These are phyloP conservation scores for Ascochyta lentis DNA, from an alignment of 2,329 filamentous ascomycete genomes.

Conservation along the genomic window DNA sequence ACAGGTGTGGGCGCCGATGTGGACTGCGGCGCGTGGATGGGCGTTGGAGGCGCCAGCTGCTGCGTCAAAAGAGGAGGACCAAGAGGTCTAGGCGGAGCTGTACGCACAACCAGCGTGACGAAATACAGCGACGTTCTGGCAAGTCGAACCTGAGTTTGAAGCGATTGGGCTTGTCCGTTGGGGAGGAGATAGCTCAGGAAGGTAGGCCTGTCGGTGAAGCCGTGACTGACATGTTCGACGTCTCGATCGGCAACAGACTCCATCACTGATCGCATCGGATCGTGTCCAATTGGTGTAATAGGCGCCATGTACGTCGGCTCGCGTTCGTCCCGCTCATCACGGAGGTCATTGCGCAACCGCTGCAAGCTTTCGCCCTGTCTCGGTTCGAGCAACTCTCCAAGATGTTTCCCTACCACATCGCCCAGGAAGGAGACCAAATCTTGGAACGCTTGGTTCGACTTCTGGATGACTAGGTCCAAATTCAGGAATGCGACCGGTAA, in stretches of 20 bases:
- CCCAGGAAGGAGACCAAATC: constrained; percentile 50
- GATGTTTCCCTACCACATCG: constrained; percentile 48
- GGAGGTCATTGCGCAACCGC: constrained; percentile 53
- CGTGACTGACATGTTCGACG: constrained; percentile 53
- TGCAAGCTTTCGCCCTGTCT: constrained; percentile 53
- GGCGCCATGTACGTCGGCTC: constrained; percentile 60
- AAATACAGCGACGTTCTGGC: constrained; percentile 57
- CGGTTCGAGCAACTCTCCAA: constrained; percentile 54
- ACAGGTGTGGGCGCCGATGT: constrained; percentile 38
- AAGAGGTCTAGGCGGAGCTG: constrained; percentile 28
- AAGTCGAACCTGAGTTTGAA: constrained; percentile 45
- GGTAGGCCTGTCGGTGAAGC: constrained; percentile 51
- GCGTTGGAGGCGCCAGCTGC: constrained; percentile 43
- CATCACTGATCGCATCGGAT: constrained; percentile 52
- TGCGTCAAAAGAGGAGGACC: constrained; percentile 44
- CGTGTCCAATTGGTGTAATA: constrained; percentile 53
- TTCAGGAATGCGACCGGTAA: constrained; percentile 53
- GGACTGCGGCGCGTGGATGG: constrained; percentile 31
- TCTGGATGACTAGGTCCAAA: constrained; percentile 56
- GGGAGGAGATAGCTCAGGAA: constrained; percentile 49
- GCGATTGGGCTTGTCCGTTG: constrained; percentile 43
- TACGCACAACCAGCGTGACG: constrained; percentile 51
- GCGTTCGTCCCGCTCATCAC: constrained; percentile 55
- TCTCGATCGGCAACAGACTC: constrained; percentile 51
- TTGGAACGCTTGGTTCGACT: constrained; percentile 54